Conservation (phyloP, 1,284 basidiomycete genomes). For the Moesziomyces sp. region DNA sequence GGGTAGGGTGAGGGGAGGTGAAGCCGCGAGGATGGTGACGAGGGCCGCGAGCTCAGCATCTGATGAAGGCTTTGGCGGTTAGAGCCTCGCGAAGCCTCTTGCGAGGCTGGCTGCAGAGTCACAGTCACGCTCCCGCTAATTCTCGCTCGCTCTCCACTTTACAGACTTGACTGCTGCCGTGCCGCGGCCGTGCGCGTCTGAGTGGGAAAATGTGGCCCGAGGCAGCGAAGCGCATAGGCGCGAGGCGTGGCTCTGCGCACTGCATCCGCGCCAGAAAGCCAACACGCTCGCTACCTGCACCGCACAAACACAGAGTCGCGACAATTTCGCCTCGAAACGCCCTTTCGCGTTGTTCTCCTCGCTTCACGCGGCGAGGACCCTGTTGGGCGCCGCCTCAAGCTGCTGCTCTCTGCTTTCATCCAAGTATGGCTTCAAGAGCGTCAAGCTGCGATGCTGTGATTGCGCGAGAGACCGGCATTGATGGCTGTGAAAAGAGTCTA, state of each 20-base stretch:
- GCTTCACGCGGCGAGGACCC: too few species aligned
- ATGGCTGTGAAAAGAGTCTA: constrained; percentile 1
- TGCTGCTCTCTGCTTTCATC: too few species aligned
- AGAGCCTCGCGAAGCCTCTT: neutral
- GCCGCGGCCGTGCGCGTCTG: neutral
- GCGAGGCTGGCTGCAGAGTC: neutral
- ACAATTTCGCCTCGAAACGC: too few species aligned
- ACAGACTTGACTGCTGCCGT: neutral
- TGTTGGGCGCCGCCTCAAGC: too few species aligned
- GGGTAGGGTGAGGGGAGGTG: neutral
- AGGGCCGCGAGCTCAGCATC: neutral
- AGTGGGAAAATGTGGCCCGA: neutral
- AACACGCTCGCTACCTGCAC: too few species aligned
- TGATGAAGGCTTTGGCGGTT: neutral
- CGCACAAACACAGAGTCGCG: too few species aligned
- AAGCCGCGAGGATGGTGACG: neutral
- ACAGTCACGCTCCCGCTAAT: too few species aligned
- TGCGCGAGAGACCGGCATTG: neutral
- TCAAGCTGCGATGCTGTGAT: neutral
- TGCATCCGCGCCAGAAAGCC: too few species aligned
- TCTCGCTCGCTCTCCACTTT: neutral
- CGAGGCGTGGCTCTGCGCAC: too few species aligned
- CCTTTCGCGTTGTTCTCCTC: too few species aligned
- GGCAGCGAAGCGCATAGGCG: too few species aligned
- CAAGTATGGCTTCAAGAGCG: too few species aligned